These are phyloP conservation scores for Prunella vulgaris DNA, from an alignment of 257 asterid genomes.

Conservation along the genomic window DNA sequence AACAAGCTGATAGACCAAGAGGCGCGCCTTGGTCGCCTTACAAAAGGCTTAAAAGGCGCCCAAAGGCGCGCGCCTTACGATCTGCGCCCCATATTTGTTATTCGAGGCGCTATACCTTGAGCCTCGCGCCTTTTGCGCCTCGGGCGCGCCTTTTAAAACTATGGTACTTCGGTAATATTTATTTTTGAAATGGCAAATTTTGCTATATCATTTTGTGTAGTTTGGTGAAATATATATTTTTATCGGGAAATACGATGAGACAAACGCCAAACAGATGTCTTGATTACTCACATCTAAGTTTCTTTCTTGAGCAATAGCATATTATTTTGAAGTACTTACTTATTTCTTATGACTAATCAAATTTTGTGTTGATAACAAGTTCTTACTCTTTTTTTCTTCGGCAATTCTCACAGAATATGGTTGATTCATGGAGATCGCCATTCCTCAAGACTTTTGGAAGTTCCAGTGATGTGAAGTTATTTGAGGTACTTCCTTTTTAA, in stretches of 20 bases:
- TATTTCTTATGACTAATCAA: neutral
- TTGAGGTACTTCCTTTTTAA: conserved; percentile 51
- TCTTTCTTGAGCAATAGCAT: neutral
- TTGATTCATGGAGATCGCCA: conserved; percentile 77
- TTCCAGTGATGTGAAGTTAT: conserved; percentile 47
- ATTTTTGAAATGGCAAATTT: neutral
- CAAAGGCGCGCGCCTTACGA: too few species aligned
- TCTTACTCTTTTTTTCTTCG: conserved; percentile 1
- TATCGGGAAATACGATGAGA: neutral
- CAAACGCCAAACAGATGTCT: neutral
- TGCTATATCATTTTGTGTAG: too few species aligned
- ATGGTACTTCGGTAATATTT: neutral
- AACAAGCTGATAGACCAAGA: too few species aligned
- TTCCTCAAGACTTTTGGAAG: conserved; percentile 54
- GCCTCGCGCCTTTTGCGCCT: too few species aligned
- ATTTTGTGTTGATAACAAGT: neutral
- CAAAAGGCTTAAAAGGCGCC: too few species aligned
- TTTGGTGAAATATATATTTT: too few species aligned
- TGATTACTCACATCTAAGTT: neutral
- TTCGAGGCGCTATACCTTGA: too few species aligned
- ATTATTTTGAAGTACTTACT: neutral
- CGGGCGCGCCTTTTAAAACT: too few species aligned
- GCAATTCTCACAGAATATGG: conserved; percentile 57
- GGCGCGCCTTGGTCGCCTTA: too few species aligned
- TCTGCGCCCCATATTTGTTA: too few species aligned